These are phyloP conservation scores for Hymenoscyphus repandus DNA, from an alignment of 2,329 filamentous ascomycete genomes.

Conservation along the genomic window DNA sequence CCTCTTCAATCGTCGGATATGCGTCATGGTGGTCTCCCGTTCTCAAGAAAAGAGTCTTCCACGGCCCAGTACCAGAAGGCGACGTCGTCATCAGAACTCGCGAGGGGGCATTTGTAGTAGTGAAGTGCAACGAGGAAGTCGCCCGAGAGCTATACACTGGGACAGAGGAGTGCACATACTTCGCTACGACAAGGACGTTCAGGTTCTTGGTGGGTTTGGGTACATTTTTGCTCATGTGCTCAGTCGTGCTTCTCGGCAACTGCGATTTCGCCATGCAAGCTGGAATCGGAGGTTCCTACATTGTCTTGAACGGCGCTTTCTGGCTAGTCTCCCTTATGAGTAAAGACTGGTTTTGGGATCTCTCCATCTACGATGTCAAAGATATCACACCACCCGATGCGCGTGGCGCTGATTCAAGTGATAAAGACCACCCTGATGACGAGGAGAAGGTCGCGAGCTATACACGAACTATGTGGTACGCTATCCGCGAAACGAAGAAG, in stretches of 20 bases:
- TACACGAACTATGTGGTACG: slow-evolving; percentile 54
- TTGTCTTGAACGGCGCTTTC: slow-evolving; percentile 54
- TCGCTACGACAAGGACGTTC: slow-evolving; percentile 41
- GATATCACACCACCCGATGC: slow-evolving; percentile 40
- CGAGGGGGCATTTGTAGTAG: slow-evolving; percentile 53
- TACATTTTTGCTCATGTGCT: slow-evolving; percentile 56
- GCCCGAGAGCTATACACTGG: slow-evolving; percentile 58
- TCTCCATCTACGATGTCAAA: slow-evolving; percentile 43
- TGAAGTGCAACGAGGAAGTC: slow-evolving; percentile 54
- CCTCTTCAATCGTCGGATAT: slow-evolving; percentile 49
- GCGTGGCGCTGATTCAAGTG: slow-evolving; percentile 30
- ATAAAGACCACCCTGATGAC: slow-evolving; percentile 30
- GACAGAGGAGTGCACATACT: slow-evolving; percentile 55
- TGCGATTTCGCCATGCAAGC: slow-evolving; percentile 57
- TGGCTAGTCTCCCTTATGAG: slow-evolving; percentile 40
- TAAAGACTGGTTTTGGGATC: slow-evolving; percentile 49
- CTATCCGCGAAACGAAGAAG: slow-evolving; percentile 48
- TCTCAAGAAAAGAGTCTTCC: slow-evolving; percentile 46
- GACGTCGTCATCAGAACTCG: slow-evolving; percentile 59
- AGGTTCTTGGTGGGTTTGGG: slow-evolving; percentile 50
- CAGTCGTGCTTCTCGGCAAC: slow-evolving; percentile 57
- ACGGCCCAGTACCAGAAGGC: slow-evolving; percentile 41
- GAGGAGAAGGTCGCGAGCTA: slow-evolving; percentile 42
- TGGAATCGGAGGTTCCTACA: slow-evolving; percentile 52
- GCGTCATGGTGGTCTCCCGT: slow-evolving; percentile 54